Evolutionary conservation across 2,329 filamentous ascomycete genomes (phyloP).

Genomic region (Talaromyces sp.): DNA sequence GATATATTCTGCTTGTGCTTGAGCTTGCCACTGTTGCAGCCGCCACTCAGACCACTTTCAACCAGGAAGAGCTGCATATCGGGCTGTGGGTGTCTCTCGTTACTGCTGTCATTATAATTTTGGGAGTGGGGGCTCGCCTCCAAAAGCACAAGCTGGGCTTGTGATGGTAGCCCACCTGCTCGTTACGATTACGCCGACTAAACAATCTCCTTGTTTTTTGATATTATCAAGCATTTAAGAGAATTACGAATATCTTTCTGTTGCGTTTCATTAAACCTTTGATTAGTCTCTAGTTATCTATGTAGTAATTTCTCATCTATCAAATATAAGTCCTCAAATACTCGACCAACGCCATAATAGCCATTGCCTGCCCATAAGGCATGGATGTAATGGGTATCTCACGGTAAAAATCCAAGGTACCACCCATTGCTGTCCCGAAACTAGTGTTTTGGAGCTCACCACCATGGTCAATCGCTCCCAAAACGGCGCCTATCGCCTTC

Average conservation of each 20-base stretch:
- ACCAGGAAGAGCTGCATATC: constrained; percentile 61
- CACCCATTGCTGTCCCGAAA: constrained; percentile 74
- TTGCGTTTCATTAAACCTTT: background rate
- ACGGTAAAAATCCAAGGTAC: constrained; percentile 68
- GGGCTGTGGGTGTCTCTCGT: constrained; percentile 69
- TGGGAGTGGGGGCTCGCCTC: constrained; percentile 71
- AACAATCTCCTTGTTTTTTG: background rate
- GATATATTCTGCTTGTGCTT: constrained; percentile 67
- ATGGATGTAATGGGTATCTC: constrained; percentile 71
- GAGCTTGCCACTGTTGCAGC: constrained; percentile 68
- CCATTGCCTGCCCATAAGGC: constrained; percentile 82
- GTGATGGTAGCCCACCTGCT: background rate
- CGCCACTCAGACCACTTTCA: constrained; percentile 72
- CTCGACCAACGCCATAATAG: constrained; percentile 73
- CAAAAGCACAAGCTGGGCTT: constrained; percentile 73
- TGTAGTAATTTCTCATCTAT: background rate
- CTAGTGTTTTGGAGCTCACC: constrained; percentile 70
- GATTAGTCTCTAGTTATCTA: background rate
- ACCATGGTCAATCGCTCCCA: constrained; percentile 58
- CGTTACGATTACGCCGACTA: background rate
- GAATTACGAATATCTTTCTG: background rate
- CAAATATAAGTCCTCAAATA: constrained; percentile 58
- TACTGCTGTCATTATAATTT: constrained; percentile 58
- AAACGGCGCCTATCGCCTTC: constrained; percentile 60
- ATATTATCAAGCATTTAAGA: background rate